phyloP scores from a whole-genome alignment of 176 grass and related monocot species.

The Musa acuminata region DNA sequence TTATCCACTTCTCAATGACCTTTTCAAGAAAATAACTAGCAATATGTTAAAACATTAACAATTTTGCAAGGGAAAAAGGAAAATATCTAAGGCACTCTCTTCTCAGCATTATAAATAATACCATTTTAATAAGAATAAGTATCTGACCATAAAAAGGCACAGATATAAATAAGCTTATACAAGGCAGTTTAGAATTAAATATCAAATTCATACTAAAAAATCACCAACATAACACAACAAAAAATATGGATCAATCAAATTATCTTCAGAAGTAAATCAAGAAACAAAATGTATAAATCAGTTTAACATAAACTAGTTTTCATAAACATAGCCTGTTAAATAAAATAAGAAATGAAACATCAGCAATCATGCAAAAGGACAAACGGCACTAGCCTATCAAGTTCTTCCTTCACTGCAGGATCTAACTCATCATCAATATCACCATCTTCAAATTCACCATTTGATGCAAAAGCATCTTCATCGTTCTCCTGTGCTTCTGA shows the following conservation, averaged over 20 bases:
- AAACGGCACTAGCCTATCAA: constrained; percentile 59
- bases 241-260: neutral
- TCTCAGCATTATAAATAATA: neutral
- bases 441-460: constrained; percentile 50
- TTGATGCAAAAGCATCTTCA: constrained; percentile 57
- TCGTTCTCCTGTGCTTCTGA: constrained; percentile 45
- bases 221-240: neutral
- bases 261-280: neutral
- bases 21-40: neutral
- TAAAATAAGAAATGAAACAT: neutral
- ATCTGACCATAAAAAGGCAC: neutral
- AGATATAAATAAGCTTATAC: neutral
- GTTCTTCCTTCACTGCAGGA: constrained; percentile 97
- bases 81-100: neutral
- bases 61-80: neutral
- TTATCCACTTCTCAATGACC: too few relatives aligned
- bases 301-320: neutral
- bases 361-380: neutral
- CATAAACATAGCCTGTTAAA: neutral
- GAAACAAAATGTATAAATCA: neutral
- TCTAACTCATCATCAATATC: constrained; percentile 92
- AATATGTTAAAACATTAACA: neutral
- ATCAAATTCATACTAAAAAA: neutral
- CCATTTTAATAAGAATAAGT: neutral
- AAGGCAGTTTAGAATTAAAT: neutral